These are phyloP conservation scores for Albophoma yamanashiensis DNA, from an alignment of 2,329 filamentous ascomycete species.

Conservation along the genomic window DNA sequence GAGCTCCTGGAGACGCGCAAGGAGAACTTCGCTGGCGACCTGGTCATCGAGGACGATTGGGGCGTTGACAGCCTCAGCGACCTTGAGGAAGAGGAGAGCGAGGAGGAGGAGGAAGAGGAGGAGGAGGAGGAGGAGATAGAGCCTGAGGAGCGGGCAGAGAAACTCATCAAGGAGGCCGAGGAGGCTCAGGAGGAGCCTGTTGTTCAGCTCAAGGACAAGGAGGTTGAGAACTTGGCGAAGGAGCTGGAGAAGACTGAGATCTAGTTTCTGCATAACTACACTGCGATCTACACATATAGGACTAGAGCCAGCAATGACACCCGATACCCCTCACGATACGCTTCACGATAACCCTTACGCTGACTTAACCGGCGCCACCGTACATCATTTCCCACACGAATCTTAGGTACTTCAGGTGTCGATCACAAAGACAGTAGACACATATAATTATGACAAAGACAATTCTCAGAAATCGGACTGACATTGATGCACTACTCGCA, in stretches of 20 bases:
- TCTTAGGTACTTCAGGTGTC: background rate
- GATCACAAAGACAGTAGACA: background rate
- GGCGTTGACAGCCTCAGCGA: constrained; percentile 80
- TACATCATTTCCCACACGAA: background rate
- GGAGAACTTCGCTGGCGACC: constrained; percentile 56
- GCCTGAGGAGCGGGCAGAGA: constrained; percentile 56
- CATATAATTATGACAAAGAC: background rate
- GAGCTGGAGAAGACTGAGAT: constrained; percentile 61
- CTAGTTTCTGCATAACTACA: constrained; percentile 16
- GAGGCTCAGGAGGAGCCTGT: constrained; percentile 64
- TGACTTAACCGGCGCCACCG: background rate
- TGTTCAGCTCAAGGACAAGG: constrained; percentile 59
- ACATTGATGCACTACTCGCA: background rate
- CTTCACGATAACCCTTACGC: constrained; percentile 15
- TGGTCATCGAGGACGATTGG: constrained; percentile 69
- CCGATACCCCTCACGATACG: constrained; percentile 22
- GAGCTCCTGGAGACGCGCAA: constrained; percentile 67
- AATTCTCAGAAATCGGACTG: background rate
- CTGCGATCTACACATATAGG: constrained; percentile 1
- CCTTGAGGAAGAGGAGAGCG: constrained; percentile 65
- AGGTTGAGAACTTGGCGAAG: constrained; percentile 72
- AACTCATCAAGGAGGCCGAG: constrained; percentile 57
- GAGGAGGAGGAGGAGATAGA: constrained; percentile 57
- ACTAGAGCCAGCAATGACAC: constrained; percentile 14
- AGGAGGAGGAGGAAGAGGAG: constrained; percentile 57